phyloP scores from a whole-genome alignment of 2,329 filamentous ascomycete species.

The Penicillium sp. region DNA sequence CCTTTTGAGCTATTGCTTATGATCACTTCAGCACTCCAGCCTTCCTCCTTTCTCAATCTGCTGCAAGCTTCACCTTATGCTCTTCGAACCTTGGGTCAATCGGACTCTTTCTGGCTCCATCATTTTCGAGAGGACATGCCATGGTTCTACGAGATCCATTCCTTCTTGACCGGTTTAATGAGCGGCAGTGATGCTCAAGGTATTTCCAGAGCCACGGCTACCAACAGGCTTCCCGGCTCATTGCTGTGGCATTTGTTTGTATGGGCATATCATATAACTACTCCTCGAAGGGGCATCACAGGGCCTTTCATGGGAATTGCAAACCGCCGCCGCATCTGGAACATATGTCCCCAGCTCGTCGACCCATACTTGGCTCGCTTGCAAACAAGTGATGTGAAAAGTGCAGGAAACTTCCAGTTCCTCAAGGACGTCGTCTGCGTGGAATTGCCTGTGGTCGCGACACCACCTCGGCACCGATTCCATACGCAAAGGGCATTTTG shows the following conservation, averaged over 20 bases:
- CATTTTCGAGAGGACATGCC: neutral
- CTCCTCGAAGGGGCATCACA: slow-evolving; percentile 15
- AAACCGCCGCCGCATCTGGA: slow-evolving; percentile 32
- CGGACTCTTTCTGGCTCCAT: neutral
- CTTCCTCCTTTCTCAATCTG: neutral
- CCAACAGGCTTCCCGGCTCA: neutral
- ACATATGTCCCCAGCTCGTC: slow-evolving; percentile 5
- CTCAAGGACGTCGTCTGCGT: neutral
- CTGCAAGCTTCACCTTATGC: slow-evolving; percentile 1
- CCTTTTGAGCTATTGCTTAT: neutral
- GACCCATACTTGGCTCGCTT: slow-evolving; percentile 1
- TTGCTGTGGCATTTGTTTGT: slow-evolving; percentile 15
- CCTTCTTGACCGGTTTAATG: neutral
- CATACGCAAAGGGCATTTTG: neutral
- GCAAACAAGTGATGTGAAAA: neutral
- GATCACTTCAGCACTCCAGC: neutral
- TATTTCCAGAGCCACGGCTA: neutral
- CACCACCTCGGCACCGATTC: neutral
- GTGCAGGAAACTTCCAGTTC: neutral
- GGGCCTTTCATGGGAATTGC: slow-evolving; percentile 27
- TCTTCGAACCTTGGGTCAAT: neutral
- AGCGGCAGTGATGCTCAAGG: neutral
- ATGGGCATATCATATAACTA: slow-evolving; percentile 14
- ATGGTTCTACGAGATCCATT: slow-evolving; percentile 3
- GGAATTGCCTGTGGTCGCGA: neutral